phyloP scores from a whole-genome alignment of 176 grass and related monocot species.

The bread wheat (Triticum aestivum) region DNA sequence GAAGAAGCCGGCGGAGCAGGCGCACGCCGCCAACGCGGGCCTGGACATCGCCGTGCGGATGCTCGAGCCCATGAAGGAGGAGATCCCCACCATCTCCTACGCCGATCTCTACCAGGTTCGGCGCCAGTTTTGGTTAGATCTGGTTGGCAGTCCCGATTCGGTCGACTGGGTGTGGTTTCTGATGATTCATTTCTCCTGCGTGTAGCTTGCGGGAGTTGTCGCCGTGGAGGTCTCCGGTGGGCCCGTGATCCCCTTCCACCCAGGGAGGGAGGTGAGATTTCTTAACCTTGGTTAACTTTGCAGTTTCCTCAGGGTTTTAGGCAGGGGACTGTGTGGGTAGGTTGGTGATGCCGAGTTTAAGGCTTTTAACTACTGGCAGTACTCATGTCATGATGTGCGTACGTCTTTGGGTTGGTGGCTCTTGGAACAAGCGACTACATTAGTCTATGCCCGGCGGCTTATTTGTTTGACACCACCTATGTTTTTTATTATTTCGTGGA shows the following conservation, averaged over 20 bases:
- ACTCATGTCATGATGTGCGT: neutral
- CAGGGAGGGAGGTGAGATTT: conserved; percentile 58
- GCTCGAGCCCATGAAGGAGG: conserved; percentile 91
- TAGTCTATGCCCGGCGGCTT: neutral
- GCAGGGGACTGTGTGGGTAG: neutral
- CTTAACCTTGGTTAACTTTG: neutral
- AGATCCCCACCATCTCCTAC: conserved; percentile 84
- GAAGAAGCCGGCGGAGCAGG: conserved; percentile 49
- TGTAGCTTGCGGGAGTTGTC: conserved; percentile 64
- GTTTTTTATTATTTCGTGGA: neutral
- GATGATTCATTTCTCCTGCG: neutral
- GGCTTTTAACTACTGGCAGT: neutral
- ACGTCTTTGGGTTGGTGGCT: neutral
- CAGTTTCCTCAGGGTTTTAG: conserved; percentile 28
- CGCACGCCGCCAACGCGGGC: conserved; percentile 80
- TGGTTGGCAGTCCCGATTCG: neutral
- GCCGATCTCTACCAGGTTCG: conserved; percentile 87
- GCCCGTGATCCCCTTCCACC: conserved; percentile 57
- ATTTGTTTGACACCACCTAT: neutral
- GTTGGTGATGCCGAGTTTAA: neutral
- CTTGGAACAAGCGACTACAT: neutral
- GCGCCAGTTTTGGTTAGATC: neutral
- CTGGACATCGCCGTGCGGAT: conserved; percentile 86
- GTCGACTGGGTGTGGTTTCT: conserved; percentile 13
- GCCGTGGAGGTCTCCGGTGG: conserved; percentile 63